phyloP scores from a whole-genome alignment of 2,329 filamentous ascomycete species.

The Aspergillus sp. region DNA sequence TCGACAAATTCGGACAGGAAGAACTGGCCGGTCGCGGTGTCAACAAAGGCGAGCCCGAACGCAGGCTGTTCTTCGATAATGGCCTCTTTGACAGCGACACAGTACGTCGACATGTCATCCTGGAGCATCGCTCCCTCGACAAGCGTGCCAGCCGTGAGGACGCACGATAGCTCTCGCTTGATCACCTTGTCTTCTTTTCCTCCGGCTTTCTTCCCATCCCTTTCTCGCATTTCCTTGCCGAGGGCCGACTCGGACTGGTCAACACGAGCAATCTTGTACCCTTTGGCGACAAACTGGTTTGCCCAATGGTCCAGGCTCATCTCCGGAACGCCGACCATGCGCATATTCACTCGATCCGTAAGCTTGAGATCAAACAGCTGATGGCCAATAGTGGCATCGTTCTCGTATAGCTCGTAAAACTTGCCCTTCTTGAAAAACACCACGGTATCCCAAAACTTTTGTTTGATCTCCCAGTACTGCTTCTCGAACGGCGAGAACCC shows the following conservation, averaged over 20 bases:
- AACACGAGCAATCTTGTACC: conserved; percentile 91
- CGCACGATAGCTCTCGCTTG: conserved; percentile 76
- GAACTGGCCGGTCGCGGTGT: conserved; percentile 92
- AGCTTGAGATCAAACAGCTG: conserved; percentile 96
- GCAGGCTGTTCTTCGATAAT: conserved; percentile 61
- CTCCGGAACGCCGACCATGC: conserved; percentile 97
- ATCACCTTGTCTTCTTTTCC: conserved; percentile 87
- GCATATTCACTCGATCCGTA: conserved; percentile 97
- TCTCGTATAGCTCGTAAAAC: conserved; percentile 97
- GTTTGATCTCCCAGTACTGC: conserved; percentile 99
- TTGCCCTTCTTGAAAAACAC: conserved; percentile 99
- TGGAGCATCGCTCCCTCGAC: conserved; percentile 96
- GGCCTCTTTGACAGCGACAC: conserved; percentile 83
- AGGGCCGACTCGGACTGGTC: conserved; percentile 95
- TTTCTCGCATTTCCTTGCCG: conserved; percentile 97
- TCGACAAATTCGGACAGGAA: conserved; percentile 87
- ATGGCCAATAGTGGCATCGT: conserved; percentile 91
- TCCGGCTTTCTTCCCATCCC: conserved; percentile 46
- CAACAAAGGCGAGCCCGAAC: conserved; percentile 89
- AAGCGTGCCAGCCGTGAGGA: conserved; percentile 83
- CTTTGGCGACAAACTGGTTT: conserved; percentile 96
- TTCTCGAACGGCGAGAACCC: conserved; percentile 92
- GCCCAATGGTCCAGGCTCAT: conserved; percentile 94
- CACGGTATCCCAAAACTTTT: conserved; percentile 93
- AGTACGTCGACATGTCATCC: conserved; percentile 94